These are phyloP conservation scores for Nelumbo lutea DNA, from an alignment of 164 flowering plant species.

Conservation along the genomic window DNA sequence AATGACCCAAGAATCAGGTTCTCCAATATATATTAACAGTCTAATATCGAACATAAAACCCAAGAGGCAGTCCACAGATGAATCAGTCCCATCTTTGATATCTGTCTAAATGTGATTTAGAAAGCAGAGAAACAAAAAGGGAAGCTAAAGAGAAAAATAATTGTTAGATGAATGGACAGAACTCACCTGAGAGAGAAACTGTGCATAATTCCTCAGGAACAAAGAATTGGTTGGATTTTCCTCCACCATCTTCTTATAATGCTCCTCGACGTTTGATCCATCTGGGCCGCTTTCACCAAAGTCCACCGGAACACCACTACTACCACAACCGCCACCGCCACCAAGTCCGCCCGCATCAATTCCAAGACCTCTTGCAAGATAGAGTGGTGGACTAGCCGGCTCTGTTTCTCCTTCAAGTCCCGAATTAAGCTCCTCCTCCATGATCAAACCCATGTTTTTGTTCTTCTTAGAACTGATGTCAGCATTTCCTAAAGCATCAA, in stretches of 20 bases:
- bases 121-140: too few relatives aligned
- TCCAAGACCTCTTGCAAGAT: conserved; percentile 23
- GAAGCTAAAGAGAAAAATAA: too few relatives aligned
- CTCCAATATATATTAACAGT: too few relatives aligned
- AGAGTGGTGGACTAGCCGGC: conserved; percentile 13
- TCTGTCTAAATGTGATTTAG: too few relatives aligned
- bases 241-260: conserved; percentile 50
- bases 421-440: conserved; percentile 22
- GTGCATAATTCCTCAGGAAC: conserved; percentile 59
- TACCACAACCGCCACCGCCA: conserved; percentile 8
- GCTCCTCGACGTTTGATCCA: conserved; percentile 31
- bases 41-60: too few relatives aligned
- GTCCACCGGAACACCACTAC: conserved; percentile 6
- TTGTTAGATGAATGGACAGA: background rate
- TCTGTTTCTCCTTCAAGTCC: conserved; percentile 9
- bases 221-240: conserved; percentile 49
- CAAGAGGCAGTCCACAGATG: too few relatives aligned
- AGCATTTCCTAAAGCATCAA: conserved; percentile 13
- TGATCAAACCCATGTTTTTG: conserved; percentile 32
- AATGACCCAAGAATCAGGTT: too few relatives aligned
- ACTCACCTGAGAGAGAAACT: conserved; percentile 37
- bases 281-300: conserved; percentile 14
- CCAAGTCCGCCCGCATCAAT: conserved; percentile 19
- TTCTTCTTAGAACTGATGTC: conserved; percentile 38
- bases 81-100: too few relatives aligned